These are phyloP conservation scores for Sphenostylis stenocarpa DNA, from an alignment of 306 rosid genomes.

Conservation along the genomic window DNA sequence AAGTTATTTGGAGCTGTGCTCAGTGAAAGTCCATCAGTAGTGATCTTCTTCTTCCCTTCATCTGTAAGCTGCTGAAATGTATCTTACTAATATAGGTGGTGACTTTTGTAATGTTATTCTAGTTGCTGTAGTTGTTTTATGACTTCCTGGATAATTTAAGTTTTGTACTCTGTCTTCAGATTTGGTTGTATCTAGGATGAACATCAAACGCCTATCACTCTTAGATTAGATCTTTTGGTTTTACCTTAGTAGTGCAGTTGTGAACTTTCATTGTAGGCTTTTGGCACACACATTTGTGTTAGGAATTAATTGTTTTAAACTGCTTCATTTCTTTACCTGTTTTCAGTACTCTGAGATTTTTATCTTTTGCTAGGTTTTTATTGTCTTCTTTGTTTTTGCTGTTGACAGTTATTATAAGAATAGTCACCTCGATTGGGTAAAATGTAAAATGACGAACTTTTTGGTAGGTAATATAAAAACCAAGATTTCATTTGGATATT, in stretches of 20 bases:
- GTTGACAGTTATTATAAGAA: background rate
- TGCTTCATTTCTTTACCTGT: background rate
- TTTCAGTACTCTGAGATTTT: background rate
- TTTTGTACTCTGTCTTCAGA: conserved; percentile 30
- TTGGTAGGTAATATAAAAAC: background rate
- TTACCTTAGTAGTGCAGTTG: conserved; percentile 31
- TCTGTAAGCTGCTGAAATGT: conserved; percentile 46
- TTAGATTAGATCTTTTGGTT: conserved; percentile 50
- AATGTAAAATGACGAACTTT: background rate
- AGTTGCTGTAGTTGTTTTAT: conserved; percentile 30
- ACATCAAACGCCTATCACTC: conserved; percentile 23
- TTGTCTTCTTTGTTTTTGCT: background rate
- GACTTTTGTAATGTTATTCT: conserved; percentile 24
- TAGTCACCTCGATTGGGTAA: background rate
- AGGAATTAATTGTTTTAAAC: background rate
- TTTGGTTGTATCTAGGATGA: conserved; percentile 40
- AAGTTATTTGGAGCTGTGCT: conserved; percentile 45
- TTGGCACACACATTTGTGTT: conserved; percentile 31
- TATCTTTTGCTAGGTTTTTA: background rate
- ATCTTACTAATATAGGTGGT: conserved; percentile 16
- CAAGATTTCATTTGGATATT: background rate
- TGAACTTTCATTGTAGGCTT: conserved; percentile 32
- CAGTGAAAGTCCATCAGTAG: conserved; percentile 11
- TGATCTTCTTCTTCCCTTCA: background rate
- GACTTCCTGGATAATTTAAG: conserved; percentile 49